phyloP scores from a whole-genome alignment of 2,329 filamentous ascomycete species.

The Aspergillus glaucus region DNA sequence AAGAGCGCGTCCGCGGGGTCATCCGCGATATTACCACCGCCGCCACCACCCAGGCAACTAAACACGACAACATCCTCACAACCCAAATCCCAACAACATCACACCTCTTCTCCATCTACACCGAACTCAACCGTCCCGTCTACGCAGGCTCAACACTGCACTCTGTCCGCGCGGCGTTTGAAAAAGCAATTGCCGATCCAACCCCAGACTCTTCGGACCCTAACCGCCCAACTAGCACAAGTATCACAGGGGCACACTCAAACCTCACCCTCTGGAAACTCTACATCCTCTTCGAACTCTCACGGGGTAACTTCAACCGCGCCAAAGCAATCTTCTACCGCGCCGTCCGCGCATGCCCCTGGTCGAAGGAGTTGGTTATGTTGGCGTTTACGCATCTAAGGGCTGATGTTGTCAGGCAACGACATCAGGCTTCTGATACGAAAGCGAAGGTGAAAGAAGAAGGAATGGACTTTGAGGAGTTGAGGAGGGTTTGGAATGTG shows the following conservation, averaged over 20 bases:
- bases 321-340: conserved; percentile 51
- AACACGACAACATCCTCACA: neutral
- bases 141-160: conserved; percentile 44
- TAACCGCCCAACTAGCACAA: conserved; percentile 2
- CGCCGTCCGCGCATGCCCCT: conserved; percentile 54
- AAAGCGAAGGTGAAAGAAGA: conserved; percentile 5
- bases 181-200: conserved; percentile 42
- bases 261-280: conserved; percentile 47
- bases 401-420: conserved; percentile 11
- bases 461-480: conserved; percentile 41
- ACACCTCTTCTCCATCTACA: conserved; percentile 51
- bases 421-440: neutral
- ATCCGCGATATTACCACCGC: conserved; percentile 40
- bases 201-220: conserved; percentile 2
- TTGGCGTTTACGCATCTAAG: conserved; percentile 47
- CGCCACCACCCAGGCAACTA: conserved; percentile 14
- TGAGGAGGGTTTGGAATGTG: conserved; percentile 49
- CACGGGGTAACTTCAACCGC: conserved; percentile 30
- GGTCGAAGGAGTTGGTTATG: conserved; percentile 57
- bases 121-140: conserved; percentile 45
- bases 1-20: conserved; percentile 68
- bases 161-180: conserved; percentile 51
- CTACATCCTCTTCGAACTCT: conserved; percentile 46
- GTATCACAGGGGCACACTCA: conserved; percentile 19
- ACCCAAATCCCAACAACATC: conserved; percentile 36